These are phyloP conservation scores for Melocanna baccifera DNA, from an alignment of 176 grass and related monocot species.

Conservation along the genomic window DNA sequence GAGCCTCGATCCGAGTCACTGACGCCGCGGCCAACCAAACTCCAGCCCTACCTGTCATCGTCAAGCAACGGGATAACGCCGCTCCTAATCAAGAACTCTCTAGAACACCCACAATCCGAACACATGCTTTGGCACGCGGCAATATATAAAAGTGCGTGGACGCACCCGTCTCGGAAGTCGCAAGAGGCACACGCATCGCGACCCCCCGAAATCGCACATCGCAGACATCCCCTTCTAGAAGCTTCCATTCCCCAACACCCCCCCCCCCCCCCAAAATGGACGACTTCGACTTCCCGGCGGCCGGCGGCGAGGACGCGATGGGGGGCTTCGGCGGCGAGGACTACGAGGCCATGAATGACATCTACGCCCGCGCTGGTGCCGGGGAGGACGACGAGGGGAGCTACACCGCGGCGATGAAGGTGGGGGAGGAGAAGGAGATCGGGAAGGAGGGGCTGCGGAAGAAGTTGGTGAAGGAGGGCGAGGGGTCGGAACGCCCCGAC, in stretches of 20 bases:
- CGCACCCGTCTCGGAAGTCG: background rate
- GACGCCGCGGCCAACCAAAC: background rate
- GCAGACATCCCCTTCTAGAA: background rate
- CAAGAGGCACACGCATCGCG: background rate
- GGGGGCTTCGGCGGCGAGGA: slow-evolving; percentile 35
- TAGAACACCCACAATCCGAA: background rate
- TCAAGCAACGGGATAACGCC: too few species aligned
- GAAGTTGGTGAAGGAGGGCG: slow-evolving; percentile 60
- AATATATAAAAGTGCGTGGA: background rate
- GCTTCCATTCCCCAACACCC: background rate
- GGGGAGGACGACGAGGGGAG: background rate
- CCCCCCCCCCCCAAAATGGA: too few species aligned
- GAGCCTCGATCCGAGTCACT: background rate
- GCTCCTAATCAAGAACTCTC: background rate
- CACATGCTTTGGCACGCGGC: background rate
- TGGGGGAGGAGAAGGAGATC: too few species aligned
- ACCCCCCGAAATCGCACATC: background rate
- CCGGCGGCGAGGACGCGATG: slow-evolving; percentile 40
- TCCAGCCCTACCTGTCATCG: background rate
- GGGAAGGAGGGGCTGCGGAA: too few species aligned
- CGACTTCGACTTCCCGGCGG: slow-evolving; percentile 49
- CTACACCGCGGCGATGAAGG: too few species aligned
- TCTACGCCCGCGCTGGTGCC: slow-evolving; percentile 9
- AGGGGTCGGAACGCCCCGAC: slow-evolving; percentile 45
- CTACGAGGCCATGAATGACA: slow-evolving; percentile 34